Evolutionary conservation across 1,284 basidiomycete genomes (phyloP), one percentile per base, ranked within the genome.

Genomic region (Tilletia horrida): DNA sequence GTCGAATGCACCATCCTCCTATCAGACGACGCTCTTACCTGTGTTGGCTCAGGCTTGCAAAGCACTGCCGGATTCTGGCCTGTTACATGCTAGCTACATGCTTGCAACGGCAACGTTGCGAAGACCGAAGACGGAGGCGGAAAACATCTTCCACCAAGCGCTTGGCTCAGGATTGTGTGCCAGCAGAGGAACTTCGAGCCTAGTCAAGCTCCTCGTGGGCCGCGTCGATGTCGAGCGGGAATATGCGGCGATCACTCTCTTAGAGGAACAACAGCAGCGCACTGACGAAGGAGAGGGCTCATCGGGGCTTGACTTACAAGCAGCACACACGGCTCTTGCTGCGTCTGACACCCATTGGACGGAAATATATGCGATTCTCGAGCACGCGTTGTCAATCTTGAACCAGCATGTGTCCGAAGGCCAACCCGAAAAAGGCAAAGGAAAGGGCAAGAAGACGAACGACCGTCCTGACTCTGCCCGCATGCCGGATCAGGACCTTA

Each of bases 151-250:
- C 63, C 67, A 71, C 13, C 48, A 45, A 2, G 72, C 66, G 8
- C 42, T 73, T n/a, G 62, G 59, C 2, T 66, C 67, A 1, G 73
- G 71, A 45, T 65, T 69, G 4, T 50, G 77, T n/a, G 29, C 61
- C 0, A 52, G 67, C 14, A 67, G 67, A 27, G 72, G 67, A 7
- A 66, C 68, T 11, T 69, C 69, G 7, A 31, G 40, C 14, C 29
- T 77, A 1, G 69, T 74, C 14, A 69, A 76, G 6, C 68, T 81
- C 11, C 69, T 79, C 8, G 67, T 78, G 0, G 76, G 76, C 3
- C 67, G 74, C 9, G 62, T 80, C n/a, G 79, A 81, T 66, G 72
- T 73, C 66, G 78, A 78, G 67, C 70, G 79, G 35, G 71, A 76
- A 31, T 66, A 69, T 11, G 73, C 72, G 0, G 67, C 71, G 9